Base-by-base conservation (phyloP, 345 rosid genomes). In the Hypericum perforatum region DNA sequence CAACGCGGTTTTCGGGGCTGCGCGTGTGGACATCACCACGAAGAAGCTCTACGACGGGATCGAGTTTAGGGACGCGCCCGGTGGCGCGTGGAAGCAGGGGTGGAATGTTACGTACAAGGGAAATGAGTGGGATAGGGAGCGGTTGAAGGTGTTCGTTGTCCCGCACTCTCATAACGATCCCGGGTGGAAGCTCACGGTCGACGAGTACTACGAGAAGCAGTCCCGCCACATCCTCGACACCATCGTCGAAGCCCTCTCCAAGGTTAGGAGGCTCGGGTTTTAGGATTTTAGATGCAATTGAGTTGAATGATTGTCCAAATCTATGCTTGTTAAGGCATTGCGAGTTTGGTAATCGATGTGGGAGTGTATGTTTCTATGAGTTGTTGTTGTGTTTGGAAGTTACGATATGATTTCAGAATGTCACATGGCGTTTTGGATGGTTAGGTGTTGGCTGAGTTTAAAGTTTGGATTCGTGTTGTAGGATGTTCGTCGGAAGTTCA, bases 81-180 rank as follows among this genome's bases (percentile, higher is more conserved):
- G 98, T 13, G 98, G 98, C 46, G 72, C 98, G 5, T 92, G 98
- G 98, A 92, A 72, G 69, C 98, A 92, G 67, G 98, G 98, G 5
- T 92, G 98, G 98, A 52, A 62, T 46, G 97, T 92, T 29, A 64
- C 52, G 15, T 88, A 92, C 52, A 73, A 61, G 63, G 95, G 94
- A 29, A 62, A 78, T 22, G 98, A 92, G 63, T 92, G 99, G 99
- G 84, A 89, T 63, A 54, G 43, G 37, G 95, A 89, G 83, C 82
- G 74, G 62, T 65, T 89, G 66, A 92, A 92, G 78, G 67, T 89
- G 41, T 68, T 92, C 70, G 95, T 92, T 16, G 87, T 82, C 60
- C 99, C 99, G 44, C 99, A 89, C 58, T 92, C 99, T 29, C 99
- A 92, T 70, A 88, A 92, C 55, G 98, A 92, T 79, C 98, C 98